These are phyloP conservation scores for Suillus lakei DNA, from an alignment of 768 basidiomycete genomes.

Conservation along the genomic window DNA sequence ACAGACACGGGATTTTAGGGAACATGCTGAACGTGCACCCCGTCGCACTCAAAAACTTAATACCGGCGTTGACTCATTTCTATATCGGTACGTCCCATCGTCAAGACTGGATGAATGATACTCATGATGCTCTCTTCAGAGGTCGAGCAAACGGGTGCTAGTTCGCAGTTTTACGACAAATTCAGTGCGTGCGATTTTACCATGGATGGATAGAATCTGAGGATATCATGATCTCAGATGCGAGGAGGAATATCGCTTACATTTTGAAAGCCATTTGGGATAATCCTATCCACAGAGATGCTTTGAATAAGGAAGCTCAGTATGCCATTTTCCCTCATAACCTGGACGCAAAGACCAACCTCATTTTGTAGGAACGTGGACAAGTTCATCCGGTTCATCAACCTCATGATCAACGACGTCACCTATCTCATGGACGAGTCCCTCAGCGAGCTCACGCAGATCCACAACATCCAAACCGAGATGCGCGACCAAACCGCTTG, in stretches of 20 bases:
- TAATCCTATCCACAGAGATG: conserved; percentile 86
- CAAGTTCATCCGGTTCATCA: conserved; percentile 94
- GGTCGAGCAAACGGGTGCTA: conserved; percentile 96
- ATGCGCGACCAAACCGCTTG: conserved; percentile 80
- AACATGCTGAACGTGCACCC: conserved; percentile 84
- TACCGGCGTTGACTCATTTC: conserved; percentile 90
- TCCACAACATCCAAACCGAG: conserved; percentile 83
- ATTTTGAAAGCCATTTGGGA: conserved; percentile 92
- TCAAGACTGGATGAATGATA: neutral
- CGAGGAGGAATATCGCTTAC: conserved; percentile 83
- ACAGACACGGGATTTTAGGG: conserved; percentile 76
- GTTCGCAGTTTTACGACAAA: conserved; percentile 99
- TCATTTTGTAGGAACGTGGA: conserved; percentile 70
- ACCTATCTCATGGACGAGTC: conserved; percentile 99
- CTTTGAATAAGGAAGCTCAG: conserved; percentile 81
- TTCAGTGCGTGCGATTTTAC: conserved; percentile 66
- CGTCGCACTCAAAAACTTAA: conserved; percentile 84
- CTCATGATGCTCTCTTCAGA: conserved; percentile 51
- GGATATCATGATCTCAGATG: conserved; percentile 43
- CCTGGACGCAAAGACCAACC: conserved; percentile 5
- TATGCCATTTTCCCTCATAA: conserved; percentile 37
- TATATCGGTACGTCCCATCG: conserved; percentile 74
- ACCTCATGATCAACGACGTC: conserved; percentile 98
- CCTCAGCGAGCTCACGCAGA: conserved; percentile 84
- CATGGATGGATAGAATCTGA: conserved; percentile 10